Conservation (phyloP, 2,329 filamentous ascomycete genomes). For the Podosphaera fusca region DNA sequence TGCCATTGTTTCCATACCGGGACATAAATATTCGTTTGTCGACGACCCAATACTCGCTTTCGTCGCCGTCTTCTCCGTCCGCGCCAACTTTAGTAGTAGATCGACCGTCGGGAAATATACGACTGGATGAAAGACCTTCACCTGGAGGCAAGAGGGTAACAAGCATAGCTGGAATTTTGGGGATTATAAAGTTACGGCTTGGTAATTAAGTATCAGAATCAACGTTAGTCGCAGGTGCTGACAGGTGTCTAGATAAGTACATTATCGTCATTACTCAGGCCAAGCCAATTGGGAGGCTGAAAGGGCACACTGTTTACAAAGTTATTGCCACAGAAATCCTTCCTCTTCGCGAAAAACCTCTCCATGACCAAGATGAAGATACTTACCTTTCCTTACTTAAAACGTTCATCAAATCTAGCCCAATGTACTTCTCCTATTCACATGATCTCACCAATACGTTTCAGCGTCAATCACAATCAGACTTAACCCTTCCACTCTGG, state of each 20-base stretch:
- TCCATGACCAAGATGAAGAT: conserved; percentile 87
- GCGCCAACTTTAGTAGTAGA: conserved; percentile 75
- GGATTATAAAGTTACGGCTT: conserved; percentile 78
- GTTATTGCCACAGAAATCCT: conserved; percentile 79
- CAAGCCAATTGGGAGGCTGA: conserved; percentile 69
- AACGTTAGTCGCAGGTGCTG: conserved; percentile 2
- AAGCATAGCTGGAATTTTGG: conserved; percentile 84
- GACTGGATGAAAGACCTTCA: conserved; percentile 58
- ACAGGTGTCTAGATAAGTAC: conserved; percentile 50
- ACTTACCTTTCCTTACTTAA: conserved; percentile 68
- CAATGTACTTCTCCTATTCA: conserved; percentile 97
- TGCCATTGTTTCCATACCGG: conserved; percentile 50
- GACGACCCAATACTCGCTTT: conserved; percentile 82
- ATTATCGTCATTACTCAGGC: conserved; percentile 91
- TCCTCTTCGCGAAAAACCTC: conserved; percentile 72
- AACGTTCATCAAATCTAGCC: conserved; percentile 55
- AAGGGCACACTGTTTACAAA: conserved; percentile 92
- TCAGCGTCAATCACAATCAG: conserved; percentile 67
- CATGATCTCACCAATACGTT: conserved; percentile 93
- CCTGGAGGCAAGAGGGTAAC: conserved; percentile 64
- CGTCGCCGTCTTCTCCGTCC: conserved; percentile 78
- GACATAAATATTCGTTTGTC: conserved; percentile 95
- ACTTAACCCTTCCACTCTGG: conserved; percentile 59
- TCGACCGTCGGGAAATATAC: conserved; percentile 73
- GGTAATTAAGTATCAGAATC: conserved; percentile 30